These are phyloP conservation scores for Debaryomyces maramus DNA, from an alignment of 805 yeast species.

Conservation along the genomic window DNA sequence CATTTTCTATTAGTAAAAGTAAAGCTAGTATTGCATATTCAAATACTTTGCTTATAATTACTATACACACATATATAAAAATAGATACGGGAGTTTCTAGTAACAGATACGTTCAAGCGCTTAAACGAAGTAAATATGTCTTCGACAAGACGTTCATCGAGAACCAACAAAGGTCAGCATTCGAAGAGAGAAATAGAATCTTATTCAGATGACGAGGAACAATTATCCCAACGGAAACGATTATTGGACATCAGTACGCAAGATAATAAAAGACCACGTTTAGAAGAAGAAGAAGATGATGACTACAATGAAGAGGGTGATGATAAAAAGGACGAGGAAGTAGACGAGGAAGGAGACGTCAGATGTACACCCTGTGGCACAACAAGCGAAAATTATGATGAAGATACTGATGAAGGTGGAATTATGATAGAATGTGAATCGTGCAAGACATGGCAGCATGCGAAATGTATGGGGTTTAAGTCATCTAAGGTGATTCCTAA, in stretches of 20 bases:
- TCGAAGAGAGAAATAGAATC: constrained; percentile 26
- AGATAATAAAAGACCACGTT: constrained; percentile 2
- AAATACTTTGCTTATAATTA: background rate
- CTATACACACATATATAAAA: background rate
- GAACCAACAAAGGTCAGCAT: constrained; percentile 43
- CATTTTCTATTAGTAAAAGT: background rate
- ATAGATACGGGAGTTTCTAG: constrained; percentile 1
- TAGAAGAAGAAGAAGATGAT: constrained; percentile 6
- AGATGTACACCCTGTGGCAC: constrained; percentile 65
- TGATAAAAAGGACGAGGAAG: constrained; percentile 11
- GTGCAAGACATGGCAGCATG: constrained; percentile 75
- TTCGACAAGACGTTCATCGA: constrained; percentile 30
- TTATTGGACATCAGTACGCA: background rate
- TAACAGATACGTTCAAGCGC: constrained; percentile 1
- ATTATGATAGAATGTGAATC: constrained; percentile 65
- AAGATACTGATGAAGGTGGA: constrained; percentile 52
- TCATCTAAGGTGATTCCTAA: constrained; percentile 44
- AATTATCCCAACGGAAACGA: background rate
- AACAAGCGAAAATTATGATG: constrained; percentile 56
- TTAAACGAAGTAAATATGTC: constrained; percentile 4
- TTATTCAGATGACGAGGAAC: constrained; percentile 11
- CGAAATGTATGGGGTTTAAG: constrained; percentile 55
- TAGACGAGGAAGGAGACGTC: constrained; percentile 45
- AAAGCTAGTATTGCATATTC: background rate
- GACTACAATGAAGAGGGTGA: constrained; percentile 11